Base-by-base conservation (phyloP, 75 land plant genomes). In the Pinus albicaulis region DNA sequence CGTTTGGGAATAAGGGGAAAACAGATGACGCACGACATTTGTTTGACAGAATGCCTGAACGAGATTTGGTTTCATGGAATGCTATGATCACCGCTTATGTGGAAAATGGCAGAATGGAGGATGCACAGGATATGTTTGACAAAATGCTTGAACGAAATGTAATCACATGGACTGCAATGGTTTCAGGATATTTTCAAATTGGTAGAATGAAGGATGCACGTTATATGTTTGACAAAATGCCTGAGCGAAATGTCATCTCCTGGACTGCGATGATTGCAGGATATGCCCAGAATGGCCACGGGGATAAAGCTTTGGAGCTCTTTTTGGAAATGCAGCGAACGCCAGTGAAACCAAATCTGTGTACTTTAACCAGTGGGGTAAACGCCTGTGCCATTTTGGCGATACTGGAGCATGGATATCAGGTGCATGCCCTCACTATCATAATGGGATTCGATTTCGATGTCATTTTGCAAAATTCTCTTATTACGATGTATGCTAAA, bases 1-100 rank as follows among this genome's bases (percentile, higher is more conserved):
- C 80, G 17, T 82, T 73, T 81, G 77, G 84, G 60, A 83, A 80
- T 26, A 68, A 19, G 23, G 79, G 80, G 14, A 55, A 24, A 41
- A 31, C 57, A 76, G 26, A 3, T 17, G 80, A 80, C 59, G 87
- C 91, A 15, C 72, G 86, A 75, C 72, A 74, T 44, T 52, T 85
- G 55, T 90, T 94, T 55, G 12, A 85, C 24, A 76, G 71, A 23
- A 77, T 91, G 74, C 58, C 63, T 3, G 25, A 20, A 25, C 22
- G 74, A 55, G 85, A 89, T 75, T 79, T 87, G 76, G 85, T 85
- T 25, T 79, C 90, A 52, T 92, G 90, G 90, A 86, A 84, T 70
- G 78, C 95, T 3, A 80, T 92, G 76, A 86, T 92, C 20, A 86
- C 84, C 61, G 90, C 82, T 38, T 87, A 81, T 79, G 86, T 83